phyloP scores from a whole-genome alignment of 1,139 yeast genomes.

The Protomyces arabidopsidicola region DNA sequence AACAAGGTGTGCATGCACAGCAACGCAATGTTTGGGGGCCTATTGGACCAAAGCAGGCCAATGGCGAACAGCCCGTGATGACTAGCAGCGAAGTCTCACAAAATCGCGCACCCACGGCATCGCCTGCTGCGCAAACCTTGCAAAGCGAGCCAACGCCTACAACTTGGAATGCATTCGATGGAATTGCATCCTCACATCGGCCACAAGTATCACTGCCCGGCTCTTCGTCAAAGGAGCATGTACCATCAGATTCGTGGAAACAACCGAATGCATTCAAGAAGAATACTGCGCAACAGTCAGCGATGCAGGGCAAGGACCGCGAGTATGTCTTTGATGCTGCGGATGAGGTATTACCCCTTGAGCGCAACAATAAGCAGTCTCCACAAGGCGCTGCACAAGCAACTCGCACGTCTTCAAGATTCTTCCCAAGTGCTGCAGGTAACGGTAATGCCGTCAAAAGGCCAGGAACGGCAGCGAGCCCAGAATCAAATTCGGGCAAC shows the following conservation, averaged over 20 bases:
- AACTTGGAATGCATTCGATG: not conserved
- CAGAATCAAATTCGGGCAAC: not conserved
- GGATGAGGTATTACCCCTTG: not conserved
- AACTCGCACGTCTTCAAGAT: constrained; percentile 17
- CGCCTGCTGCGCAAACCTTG: not conserved
- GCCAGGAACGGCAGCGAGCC: not conserved
- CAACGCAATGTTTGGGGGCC: constrained; percentile 19
- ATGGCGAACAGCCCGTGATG: not conserved
- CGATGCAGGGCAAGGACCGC: not conserved
- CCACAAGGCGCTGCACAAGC: constrained; percentile 13
- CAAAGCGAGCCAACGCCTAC: not conserved
- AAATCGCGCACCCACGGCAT: not conserved
- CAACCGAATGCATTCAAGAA: not conserved
- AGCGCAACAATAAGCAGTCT: constrained; percentile 2
- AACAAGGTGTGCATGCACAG: not conserved
- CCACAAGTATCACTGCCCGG: not conserved
- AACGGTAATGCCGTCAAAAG: not conserved
- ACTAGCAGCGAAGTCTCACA: not conserved
- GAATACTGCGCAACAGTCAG: not conserved
- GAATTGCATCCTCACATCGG: not conserved
- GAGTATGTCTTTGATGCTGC: not conserved
- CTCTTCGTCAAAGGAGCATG: not conserved
- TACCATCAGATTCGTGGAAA: not conserved
- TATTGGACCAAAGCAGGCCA: constrained; percentile 9
- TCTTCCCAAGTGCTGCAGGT: constrained; percentile 11